Conservation (phyloP, 1,284 basidiomycete genomes). For the Ceratobasidium sp. region DNA sequence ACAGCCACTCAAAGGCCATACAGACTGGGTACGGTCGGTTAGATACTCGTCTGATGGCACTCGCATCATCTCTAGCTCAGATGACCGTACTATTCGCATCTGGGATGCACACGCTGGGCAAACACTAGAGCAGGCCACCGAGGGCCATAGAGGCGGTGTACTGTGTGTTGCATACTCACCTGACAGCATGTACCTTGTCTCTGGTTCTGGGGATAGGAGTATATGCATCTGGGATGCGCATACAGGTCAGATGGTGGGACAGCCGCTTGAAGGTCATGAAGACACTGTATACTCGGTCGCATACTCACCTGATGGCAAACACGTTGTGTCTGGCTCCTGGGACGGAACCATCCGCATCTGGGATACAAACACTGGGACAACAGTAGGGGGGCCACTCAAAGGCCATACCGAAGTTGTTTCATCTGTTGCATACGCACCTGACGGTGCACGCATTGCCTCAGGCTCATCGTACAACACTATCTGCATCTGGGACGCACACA, state of each 20-base stretch:
- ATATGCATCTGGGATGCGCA: constrained; percentile 10
- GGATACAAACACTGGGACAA: neutral
- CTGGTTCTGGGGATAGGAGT: constrained; percentile 17
- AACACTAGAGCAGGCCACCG: neutral
- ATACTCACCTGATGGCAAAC: constrained; percentile 32
- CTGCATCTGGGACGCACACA: neutral
- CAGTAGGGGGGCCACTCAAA: neutral
- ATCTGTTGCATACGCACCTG: constrained; percentile 12
- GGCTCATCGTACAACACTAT: neutral
- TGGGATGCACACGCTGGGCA: neutral
- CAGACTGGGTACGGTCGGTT: neutral
- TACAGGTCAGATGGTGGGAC: neutral
- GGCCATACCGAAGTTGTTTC: neutral
- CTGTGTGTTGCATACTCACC: constrained; percentile 1
- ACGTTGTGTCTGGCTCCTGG: constrained; percentile 13
- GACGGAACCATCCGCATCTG: constrained; percentile 25
- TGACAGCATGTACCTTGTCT: neutral
- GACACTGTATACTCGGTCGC: neutral
- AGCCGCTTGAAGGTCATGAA: neutral
- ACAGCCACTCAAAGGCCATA: neutral
- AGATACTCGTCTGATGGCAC: neutral
- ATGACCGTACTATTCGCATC: neutral
- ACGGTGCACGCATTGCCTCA: neutral
- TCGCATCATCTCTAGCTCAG: neutral
- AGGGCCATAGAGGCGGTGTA: neutral